phyloP scores from a whole-genome alignment of 2,329 filamentous ascomycete genomes.

The Pseudogymnoascus sp. region DNA sequence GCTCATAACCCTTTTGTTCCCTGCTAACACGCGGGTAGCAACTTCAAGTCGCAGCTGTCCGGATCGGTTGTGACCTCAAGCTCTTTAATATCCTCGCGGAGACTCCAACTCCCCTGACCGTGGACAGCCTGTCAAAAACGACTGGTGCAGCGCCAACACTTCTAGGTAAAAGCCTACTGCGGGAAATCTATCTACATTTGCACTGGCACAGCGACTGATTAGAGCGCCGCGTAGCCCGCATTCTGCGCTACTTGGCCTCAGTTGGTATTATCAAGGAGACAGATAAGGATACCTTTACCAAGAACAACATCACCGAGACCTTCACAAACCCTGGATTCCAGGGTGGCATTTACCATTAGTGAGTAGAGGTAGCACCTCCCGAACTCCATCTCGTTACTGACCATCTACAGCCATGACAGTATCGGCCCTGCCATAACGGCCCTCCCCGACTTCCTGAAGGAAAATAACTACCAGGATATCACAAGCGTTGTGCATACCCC shows the following conservation, averaged over 20 bases:
- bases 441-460: slow-evolving; percentile 27
- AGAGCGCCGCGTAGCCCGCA: slow-evolving; percentile 14
- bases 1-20: too few relatives aligned
- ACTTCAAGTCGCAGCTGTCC: slow-evolving; percentile 4
- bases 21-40: too few relatives aligned
- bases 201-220: too few relatives aligned
- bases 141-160: slow-evolving; percentile 25
- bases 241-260: slow-evolving; percentile 30
- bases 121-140: slow-evolving; percentile 19
- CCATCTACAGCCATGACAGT: slow-evolving; percentile 17
- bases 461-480: slow-evolving; percentile 16
- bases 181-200: too few relatives aligned
- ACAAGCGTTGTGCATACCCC: too few relatives aligned
- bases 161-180: slow-evolving; percentile 11
- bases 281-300: slow-evolving; percentile 23
- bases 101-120: slow-evolving; percentile 15
- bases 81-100: slow-evolving; percentile 18
- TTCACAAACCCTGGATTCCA: slow-evolving; percentile 25
- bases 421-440: slow-evolving; percentile 22
- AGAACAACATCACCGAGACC: slow-evolving; percentile 26
- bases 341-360: slow-evolving; percentile 24
- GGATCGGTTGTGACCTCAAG: slow-evolving; percentile 13
- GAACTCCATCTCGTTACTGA: background rate
- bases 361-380: background rate
- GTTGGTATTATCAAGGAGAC: slow-evolving; percentile 28